Evolutionary conservation across 768 basidiomycete species (phyloP).

Genomic region (Pleurotus giganteus): DNA sequence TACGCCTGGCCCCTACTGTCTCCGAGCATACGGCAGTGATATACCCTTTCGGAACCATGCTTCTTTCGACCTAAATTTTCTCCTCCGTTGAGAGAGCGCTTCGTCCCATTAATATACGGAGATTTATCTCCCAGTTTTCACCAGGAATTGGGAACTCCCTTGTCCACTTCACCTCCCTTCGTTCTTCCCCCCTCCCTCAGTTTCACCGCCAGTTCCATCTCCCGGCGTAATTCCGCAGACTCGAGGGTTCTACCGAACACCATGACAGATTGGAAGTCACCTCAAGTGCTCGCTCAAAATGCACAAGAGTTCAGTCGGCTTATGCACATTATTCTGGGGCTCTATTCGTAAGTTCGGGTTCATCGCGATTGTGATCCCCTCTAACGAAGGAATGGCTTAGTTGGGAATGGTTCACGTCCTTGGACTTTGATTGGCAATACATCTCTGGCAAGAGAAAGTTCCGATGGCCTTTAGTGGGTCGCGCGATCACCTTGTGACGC

Average conservation of each 20-base stretch:
- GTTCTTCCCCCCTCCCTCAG: slow-evolving; percentile 1
- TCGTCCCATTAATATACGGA: not conserved
- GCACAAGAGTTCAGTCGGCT: slow-evolving; percentile 45
- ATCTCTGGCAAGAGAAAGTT: slow-evolving; percentile 55
- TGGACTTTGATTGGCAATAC: slow-evolving; percentile 61
- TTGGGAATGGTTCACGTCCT: slow-evolving; percentile 63
- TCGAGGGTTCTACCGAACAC: slow-evolving; percentile 5
- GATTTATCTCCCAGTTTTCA: not conserved
- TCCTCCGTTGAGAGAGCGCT: not conserved
- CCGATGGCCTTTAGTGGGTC: slow-evolving; percentile 63
- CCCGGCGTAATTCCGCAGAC: not conserved
- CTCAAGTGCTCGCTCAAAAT: slow-evolving; percentile 44
- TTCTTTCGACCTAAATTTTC: not conserved
- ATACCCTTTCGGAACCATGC: not conserved
- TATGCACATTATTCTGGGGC: slow-evolving; percentile 55
- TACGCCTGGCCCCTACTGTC: no score
- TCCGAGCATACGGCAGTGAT: not conserved
- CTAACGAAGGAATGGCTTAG: slow-evolving; percentile 26
- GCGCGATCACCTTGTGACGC: not conserved
- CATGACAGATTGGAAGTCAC: slow-evolving; percentile 58
- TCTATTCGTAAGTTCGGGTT: slow-evolving; percentile 44
- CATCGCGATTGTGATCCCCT: not conserved
- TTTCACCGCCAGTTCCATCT: slow-evolving; percentile 6
- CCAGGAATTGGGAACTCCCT: not conserved
- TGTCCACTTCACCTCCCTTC: slow-evolving; percentile 8